These are phyloP conservation scores for Apiospora malaysiana DNA, from an alignment of 2,329 filamentous ascomycete genomes.

Conservation along the genomic window DNA sequence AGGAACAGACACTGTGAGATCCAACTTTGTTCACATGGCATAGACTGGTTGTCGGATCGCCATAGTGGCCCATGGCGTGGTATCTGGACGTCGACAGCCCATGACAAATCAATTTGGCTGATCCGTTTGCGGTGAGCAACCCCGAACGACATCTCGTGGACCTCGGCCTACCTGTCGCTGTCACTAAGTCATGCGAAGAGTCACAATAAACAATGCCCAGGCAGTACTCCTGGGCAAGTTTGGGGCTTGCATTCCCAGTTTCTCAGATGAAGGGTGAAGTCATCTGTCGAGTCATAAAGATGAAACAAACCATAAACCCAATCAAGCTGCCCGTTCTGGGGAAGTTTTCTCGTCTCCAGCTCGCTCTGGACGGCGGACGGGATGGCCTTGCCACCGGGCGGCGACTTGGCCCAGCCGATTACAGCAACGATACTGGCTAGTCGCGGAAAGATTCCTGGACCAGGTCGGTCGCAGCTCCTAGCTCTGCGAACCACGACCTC, in stretches of 20 bases:
- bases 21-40: too few species aligned
- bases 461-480: not conserved
- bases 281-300: not conserved
- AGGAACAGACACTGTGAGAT: too few species aligned
- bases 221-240: too few species aligned
- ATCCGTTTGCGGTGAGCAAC: too few species aligned
- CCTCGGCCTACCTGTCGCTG: not conserved
- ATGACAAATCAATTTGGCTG: too few species aligned
- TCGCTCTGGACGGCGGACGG: not conserved
- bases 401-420: not conserved
- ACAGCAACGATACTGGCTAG: not conserved
- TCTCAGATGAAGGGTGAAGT: not conserved
- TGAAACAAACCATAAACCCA: not conserved
- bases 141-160: not conserved
- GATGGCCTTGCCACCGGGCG: not conserved
- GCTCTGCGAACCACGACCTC: not conserved
- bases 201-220: not conserved
- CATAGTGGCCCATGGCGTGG: too few species aligned
- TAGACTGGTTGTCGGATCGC: too few species aligned
- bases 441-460: not conserved
- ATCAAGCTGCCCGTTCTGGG: not conserved
- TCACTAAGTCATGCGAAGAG: not conserved
- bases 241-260: too few species aligned
- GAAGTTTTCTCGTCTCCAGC: not conserved
- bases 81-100: too few species aligned